phyloP scores from a whole-genome alignment of 805 yeast species.

The Isabelozyma heimii region DNA sequence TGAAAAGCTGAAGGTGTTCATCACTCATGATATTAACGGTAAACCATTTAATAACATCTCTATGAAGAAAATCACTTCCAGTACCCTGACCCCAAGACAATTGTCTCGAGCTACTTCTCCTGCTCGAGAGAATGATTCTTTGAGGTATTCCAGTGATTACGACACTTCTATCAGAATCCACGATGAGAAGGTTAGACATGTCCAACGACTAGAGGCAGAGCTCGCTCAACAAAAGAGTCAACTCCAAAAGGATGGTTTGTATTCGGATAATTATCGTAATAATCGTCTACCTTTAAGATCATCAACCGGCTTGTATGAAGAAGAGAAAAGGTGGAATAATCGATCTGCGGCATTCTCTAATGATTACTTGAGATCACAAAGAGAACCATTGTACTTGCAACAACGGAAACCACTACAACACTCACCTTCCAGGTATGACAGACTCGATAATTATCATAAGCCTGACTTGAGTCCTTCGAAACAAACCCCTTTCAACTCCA shows the following conservation, averaged over 20 bases:
- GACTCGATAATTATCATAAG: not conserved
- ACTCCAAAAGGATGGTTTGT: not conserved
- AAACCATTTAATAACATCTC: slow-evolving; percentile 17
- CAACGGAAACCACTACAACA: not conserved
- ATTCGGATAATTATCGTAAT: not conserved
- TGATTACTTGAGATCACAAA: slow-evolving; percentile 1
- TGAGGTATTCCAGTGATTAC: not conserved
- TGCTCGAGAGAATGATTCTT: not conserved
- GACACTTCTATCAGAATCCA: not conserved
- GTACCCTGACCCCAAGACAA: not conserved
- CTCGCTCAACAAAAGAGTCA: not conserved
- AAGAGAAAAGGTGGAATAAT: not conserved
- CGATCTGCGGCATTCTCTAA: slow-evolving; percentile 1
- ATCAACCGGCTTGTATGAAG: not conserved
- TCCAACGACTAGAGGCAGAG: not conserved
- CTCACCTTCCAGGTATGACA: not conserved
- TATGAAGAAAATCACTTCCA: not conserved
- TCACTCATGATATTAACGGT: slow-evolving; percentile 49
- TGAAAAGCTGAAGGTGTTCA: slow-evolving; percentile 42
- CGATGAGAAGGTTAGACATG: not conserved
- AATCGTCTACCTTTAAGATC: not conserved
- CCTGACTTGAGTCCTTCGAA: slow-evolving; percentile 1
- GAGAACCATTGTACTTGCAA: not conserved
- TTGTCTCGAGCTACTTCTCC: not conserved
- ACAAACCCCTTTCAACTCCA: not conserved